Conservation (phyloP, 2,329 filamentous ascomycete genomes). For the Ophiostoma perfectum region DNA sequence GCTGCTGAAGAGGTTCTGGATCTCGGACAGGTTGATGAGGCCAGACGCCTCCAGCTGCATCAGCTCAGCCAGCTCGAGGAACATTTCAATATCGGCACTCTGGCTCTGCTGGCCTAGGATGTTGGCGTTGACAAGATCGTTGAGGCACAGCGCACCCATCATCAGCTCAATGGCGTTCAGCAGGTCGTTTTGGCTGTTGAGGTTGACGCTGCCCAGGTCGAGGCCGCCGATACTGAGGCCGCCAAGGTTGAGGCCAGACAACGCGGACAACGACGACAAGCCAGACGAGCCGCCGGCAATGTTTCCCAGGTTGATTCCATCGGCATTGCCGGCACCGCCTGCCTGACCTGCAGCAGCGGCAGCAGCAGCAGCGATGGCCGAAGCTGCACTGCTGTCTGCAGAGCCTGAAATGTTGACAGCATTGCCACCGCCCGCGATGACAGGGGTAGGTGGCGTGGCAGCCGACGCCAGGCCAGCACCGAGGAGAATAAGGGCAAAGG, state of each 20-base stretch:
- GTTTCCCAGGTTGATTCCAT: background rate
- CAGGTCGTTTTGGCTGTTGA: slow-evolving; percentile 31
- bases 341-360: background rate
- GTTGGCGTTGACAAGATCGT: slow-evolving; percentile 27
- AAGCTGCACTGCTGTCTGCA: slow-evolving; percentile 15
- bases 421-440: slow-evolving; percentile 13
- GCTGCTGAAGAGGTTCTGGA: slow-evolving; percentile 31
- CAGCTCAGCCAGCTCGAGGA: slow-evolving; percentile 34
- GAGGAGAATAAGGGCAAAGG: slow-evolving; percentile 25
- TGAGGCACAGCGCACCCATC: slow-evolving; percentile 31
- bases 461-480: slow-evolving; percentile 32
- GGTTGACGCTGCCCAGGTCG: slow-evolving; percentile 32
- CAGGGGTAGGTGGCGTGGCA: slow-evolving; percentile 15
- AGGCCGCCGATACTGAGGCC: slow-evolving; percentile 29
- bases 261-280: slow-evolving; percentile 21
- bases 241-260: slow-evolving; percentile 18
- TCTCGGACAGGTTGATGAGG: slow-evolving; percentile 30
- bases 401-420: slow-evolving; percentile 16
- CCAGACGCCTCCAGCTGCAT: slow-evolving; percentile 32
- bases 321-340: background rate
- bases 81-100: slow-evolving; percentile 31
- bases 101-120: slow-evolving; percentile 28
- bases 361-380: background rate
- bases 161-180: slow-evolving; percentile 32
- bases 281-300: background rate